Conservation (phyloP, 176 grass and related monocot species). For the Dactylis glomerata region DNA sequence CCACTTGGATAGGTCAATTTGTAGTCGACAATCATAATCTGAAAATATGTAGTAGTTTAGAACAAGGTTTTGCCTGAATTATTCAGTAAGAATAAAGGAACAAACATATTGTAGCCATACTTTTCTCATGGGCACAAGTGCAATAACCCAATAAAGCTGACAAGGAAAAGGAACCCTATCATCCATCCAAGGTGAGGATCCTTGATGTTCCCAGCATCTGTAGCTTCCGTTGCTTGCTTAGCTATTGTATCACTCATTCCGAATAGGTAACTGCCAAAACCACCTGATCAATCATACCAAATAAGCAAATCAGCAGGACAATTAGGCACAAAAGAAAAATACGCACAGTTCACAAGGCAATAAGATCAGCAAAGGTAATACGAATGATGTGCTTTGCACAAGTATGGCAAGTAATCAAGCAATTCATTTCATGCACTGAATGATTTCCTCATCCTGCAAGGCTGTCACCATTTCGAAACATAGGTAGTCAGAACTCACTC, state of each 20-base stretch:
- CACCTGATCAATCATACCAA: conserved; percentile 57
- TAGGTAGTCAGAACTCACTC: background rate
- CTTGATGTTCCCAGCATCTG: conserved; percentile 68
- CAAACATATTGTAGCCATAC: conserved; percentile 37
- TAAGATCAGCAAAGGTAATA: background rate
- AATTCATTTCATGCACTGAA: background rate
- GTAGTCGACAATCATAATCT: conserved; percentile 96
- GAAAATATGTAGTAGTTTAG: conserved; percentile 24
- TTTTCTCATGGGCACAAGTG: conserved; percentile 90
- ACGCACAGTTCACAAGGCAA: background rate
- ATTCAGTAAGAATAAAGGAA: conserved; percentile 15
- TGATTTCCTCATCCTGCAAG: background rate
- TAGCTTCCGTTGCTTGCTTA: conserved; percentile 54
- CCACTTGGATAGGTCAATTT: conserved; percentile 70
- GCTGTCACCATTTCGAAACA: conserved; percentile 8
- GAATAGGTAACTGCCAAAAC: conserved; percentile 88
- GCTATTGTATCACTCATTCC: conserved; percentile 80
- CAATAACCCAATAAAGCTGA: conserved; percentile 80
- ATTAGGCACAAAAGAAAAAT: background rate
- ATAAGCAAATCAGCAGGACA: background rate
- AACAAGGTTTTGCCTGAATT: conserved; percentile 18
- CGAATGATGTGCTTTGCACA: background rate
- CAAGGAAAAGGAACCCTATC: conserved; percentile 87
- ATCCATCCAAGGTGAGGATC: conserved; percentile 82
- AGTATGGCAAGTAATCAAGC: conserved; percentile 4